Evolutionary conservation across 2,329 filamentous ascomycete species (phyloP).

Genomic region (Apiospora kogelbergensis): DNA sequence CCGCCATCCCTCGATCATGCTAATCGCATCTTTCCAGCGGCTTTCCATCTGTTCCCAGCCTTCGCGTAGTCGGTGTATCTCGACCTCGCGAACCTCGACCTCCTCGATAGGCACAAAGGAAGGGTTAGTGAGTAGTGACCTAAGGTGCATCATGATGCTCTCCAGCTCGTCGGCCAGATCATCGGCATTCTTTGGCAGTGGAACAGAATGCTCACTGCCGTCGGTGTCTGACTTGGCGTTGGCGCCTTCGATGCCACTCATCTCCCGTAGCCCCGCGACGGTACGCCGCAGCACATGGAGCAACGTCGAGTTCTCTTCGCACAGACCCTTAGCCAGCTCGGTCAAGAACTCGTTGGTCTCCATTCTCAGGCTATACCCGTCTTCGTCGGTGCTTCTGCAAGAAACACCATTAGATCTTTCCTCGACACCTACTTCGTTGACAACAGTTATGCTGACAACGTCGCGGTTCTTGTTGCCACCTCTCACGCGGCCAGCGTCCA

Average conservation of each 20-base stretch:
- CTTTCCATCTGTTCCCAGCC: constrained; percentile 94
- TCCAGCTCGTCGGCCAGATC: constrained; percentile 77
- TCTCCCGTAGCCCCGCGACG: constrained; percentile 67
- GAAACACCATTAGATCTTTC: constrained; percentile 29
- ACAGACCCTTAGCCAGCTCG: constrained; percentile 76
- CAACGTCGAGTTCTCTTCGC: constrained; percentile 87
- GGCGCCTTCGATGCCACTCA: constrained; percentile 56
- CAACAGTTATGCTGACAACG: constrained; percentile 57
- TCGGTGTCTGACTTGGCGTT: constrained; percentile 13
- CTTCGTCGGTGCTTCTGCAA: constrained; percentile 39
- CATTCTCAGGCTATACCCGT: constrained; percentile 69
- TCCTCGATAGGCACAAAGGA: constrained; percentile 96
- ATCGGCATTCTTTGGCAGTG: constrained; percentile 45
- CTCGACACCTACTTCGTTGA: constrained; percentile 53
- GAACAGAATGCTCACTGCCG: constrained; percentile 20
- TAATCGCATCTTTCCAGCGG: constrained; percentile 85
- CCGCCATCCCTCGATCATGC: constrained; percentile 90
- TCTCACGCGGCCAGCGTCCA: constrained; percentile 65
- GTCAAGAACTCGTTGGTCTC: constrained; percentile 93
- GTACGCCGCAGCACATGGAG: constrained; percentile 71
- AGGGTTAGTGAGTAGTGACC: constrained; percentile 85
- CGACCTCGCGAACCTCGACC: constrained; percentile 87
- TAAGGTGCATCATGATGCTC: constrained; percentile 75
- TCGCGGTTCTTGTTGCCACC: constrained; percentile 55
- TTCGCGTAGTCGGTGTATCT: constrained; percentile 78